These are phyloP conservation scores for Rhizopogon vesiculosus DNA, from an alignment of 768 basidiomycete species.

Conservation along the genomic window DNA sequence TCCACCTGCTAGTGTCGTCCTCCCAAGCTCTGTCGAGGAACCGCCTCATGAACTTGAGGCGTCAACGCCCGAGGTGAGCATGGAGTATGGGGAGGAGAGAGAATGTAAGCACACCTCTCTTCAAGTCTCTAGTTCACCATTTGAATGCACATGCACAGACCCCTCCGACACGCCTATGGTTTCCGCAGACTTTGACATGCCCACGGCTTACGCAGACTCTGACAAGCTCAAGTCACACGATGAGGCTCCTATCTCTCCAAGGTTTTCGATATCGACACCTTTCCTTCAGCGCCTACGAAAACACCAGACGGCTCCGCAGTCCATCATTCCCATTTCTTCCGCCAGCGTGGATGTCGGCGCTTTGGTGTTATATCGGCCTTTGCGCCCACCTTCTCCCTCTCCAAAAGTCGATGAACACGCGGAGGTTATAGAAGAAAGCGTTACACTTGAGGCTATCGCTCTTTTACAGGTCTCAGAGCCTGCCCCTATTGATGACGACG, in stretches of 20 bases:
- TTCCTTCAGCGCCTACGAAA: conserved; percentile 42
- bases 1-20: conserved; percentile 13
- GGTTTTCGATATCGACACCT: conserved; percentile 25
- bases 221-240: background rate
- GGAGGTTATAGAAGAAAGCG: conserved; percentile 8
- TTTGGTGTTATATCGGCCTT: conserved; percentile 51
- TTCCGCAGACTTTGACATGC: too few species aligned
- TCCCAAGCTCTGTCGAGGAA: conserved; percentile 40
- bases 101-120: conserved; percentile 41
- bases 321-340: conserved; percentile 15
- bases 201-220: background rate
- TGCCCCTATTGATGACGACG: conserved; percentile 30
- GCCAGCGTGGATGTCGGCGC: conserved; percentile 31
- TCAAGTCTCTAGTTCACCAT: background rate
- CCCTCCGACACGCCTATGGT: background rate
- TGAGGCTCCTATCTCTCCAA: background rate
- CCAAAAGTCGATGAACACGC: conserved; percentile 7
- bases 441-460: background rate
- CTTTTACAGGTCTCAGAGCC: background rate
- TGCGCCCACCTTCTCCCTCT: conserved; percentile 18
- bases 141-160: too few species aligned
- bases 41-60: conserved; percentile 21
- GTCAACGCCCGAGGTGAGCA: conserved; percentile 47
- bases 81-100: conserved; percentile 70
- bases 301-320: conserved; percentile 16